A percentile compares a stretch with the other conserved stretches of the same genome.
Evolutionary conservation across 768 basidiomycete genomes (phyloP).

Genomic region (Lepiota venenata): DNA sequence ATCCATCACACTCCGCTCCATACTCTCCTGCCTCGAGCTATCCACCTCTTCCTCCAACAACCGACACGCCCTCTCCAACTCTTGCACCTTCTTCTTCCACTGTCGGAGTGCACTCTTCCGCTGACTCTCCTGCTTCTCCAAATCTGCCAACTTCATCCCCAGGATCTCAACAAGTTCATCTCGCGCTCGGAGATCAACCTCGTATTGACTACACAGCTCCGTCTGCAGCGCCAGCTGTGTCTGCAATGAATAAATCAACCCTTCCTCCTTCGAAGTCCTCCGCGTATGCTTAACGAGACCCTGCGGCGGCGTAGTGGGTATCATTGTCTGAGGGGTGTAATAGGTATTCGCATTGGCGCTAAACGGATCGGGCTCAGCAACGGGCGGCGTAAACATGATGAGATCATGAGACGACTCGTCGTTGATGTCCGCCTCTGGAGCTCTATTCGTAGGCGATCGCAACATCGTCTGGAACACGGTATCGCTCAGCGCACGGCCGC

Average conservation of each 20-base stretch:
- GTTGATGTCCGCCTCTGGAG: constrained; percentile 63
- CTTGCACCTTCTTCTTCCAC: constrained; percentile 78
- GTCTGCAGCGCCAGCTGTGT: constrained; percentile 74
- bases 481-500: constrained; percentile 59
- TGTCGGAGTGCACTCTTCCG: constrained; percentile 48
- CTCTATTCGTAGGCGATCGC: constrained; percentile 29
- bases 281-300: constrained; percentile 43
- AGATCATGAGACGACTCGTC: constrained; percentile 50
- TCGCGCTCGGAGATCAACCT: constrained; percentile 67
- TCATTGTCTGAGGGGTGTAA: constrained; percentile 72
- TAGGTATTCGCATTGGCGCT: constrained; percentile 70
- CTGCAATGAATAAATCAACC: constrained; percentile 66
- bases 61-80: constrained; percentile 65
- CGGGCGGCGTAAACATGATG: constrained; percentile 39
- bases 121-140: constrained; percentile 64
- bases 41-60: constrained; percentile 87
- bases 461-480: constrained; percentile 60
- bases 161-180: constrained; percentile 70
- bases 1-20: constrained; percentile 82
- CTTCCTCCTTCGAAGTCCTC: constrained; percentile 68
- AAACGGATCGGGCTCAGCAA: constrained; percentile 67
- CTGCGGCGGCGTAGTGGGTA: constrained; percentile 62
- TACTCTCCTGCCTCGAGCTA: constrained; percentile 72
- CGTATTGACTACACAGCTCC: constrained; percentile 74
- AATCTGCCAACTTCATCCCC: constrained; percentile 44